phyloP scores from a whole-genome alignment of 2,329 filamentous ascomycete species.

The Fusarium palustre region DNA sequence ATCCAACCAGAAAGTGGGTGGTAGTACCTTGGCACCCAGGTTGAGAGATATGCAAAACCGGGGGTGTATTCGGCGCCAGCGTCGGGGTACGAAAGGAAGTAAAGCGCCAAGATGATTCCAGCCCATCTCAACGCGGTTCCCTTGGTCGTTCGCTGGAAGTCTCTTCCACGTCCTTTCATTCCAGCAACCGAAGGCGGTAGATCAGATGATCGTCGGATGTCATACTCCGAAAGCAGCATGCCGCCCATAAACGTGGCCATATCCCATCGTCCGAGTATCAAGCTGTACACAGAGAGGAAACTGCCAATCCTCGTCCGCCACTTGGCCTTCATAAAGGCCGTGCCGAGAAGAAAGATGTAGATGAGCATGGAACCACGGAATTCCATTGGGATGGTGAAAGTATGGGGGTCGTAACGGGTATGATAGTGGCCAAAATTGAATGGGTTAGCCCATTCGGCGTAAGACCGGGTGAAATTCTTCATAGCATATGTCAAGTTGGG shows the following conservation, averaged over 20 bases:
- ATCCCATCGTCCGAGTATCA: conserved; percentile 55
- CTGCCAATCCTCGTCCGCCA: conserved; percentile 51
- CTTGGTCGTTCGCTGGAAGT: conserved; percentile 17
- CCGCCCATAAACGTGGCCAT: conserved; percentile 56
- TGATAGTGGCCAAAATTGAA: conserved; percentile 56
- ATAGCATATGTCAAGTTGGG: conserved; percentile 54
- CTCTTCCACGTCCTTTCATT: conserved; percentile 2
- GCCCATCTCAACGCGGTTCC: conserved; percentile 46
- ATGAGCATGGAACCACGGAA: conserved; percentile 56
- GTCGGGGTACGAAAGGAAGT: conserved; percentile 56
- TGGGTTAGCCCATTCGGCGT: conserved; percentile 56
- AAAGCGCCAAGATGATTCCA: conserved; percentile 50
- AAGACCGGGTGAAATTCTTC: conserved; percentile 54
- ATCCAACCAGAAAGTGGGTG: conserved; percentile 53
- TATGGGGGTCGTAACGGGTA: conserved; percentile 56
- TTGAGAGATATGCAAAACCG: conserved; percentile 51
- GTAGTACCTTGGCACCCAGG: conserved; percentile 54
- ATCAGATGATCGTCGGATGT: conserved; percentile 47
- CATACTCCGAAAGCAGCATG: conserved; percentile 53
- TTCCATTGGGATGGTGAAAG: conserved; percentile 58
- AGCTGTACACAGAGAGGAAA: conserved; percentile 50
- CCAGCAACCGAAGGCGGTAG: conserved; percentile 30
- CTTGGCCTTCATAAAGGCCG: conserved; percentile 51
- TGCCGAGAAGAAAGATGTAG: conserved; percentile 56
- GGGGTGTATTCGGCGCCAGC: conserved; percentile 55